Evolutionary conservation across 2,329 filamentous ascomycete species (phyloP).

Genomic region (Eutypa lata): DNA sequence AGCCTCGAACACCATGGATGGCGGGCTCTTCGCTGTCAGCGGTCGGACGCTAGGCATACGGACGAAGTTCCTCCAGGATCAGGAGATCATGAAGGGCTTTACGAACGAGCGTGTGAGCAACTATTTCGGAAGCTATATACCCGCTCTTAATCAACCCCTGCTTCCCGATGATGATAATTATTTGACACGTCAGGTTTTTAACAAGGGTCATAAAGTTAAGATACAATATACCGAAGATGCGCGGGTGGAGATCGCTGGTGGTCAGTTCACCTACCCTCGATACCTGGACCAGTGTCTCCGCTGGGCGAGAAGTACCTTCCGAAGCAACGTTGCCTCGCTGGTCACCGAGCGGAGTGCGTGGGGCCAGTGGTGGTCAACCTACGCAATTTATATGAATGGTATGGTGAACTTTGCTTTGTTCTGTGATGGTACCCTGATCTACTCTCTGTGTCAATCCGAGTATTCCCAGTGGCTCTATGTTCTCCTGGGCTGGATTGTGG

Average conservation of each 20-base stretch:
- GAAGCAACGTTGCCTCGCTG: conserved; percentile 51
- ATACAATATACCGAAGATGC: conserved; percentile 51
- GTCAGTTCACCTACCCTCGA: conserved; percentile 46
- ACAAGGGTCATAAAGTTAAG: conserved; percentile 47
- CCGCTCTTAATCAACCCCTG: conserved; percentile 33
- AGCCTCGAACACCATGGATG: conserved; percentile 53
- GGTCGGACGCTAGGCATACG: conserved; percentile 52
- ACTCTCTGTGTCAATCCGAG: conserved; percentile 14
- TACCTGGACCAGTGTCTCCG: conserved; percentile 52
- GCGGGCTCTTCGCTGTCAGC: conserved; percentile 56
- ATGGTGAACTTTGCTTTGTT: conserved; percentile 55
- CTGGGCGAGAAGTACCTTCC: conserved; percentile 58
- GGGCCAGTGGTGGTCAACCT: conserved; percentile 49
- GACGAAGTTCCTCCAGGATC: conserved; percentile 44
- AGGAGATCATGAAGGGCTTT: conserved; percentile 41
- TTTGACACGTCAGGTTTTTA: conserved; percentile 51
- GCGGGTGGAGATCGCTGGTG: conserved; percentile 45
- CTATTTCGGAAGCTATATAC: conserved; percentile 35
- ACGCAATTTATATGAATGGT: conserved; percentile 52
- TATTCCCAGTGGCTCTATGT: not conserved
- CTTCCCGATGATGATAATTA: conserved; percentile 62
- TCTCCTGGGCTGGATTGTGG: conserved; percentile 44
- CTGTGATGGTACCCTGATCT: conserved; percentile 44
- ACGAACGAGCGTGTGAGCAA: conserved; percentile 44
- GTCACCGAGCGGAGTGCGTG: conserved; percentile 35